Conservation (phyloP, 2,329 filamentous ascomycete species). For the Colletotrichum sp. region DNA sequence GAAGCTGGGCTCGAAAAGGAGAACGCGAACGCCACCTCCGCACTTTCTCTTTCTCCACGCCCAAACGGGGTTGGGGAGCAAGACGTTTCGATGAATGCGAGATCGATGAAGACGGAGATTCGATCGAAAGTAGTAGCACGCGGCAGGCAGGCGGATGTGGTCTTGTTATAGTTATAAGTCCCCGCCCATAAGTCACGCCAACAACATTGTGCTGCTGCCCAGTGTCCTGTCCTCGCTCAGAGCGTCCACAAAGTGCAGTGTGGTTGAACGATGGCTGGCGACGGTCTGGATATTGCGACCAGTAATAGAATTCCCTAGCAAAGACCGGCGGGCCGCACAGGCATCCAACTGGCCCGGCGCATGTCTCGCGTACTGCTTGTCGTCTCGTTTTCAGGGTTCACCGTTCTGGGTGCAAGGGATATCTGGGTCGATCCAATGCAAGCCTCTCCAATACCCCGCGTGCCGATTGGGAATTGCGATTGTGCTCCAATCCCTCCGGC, state of each 20-base stretch:
- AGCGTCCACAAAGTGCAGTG: constrained; percentile 1
- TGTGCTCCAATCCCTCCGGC: background rate
- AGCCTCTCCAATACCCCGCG: constrained; percentile 21
- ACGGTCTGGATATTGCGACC: constrained; percentile 10
- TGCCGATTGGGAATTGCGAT: constrained; percentile 20
- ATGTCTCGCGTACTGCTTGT: constrained; percentile 14
- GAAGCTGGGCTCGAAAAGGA: background rate
- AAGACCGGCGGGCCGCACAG: constrained; percentile 19
- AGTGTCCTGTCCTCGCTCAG: background rate
- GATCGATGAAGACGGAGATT: background rate
- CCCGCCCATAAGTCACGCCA: background rate
- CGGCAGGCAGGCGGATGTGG: background rate
- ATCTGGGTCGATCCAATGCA: constrained; percentile 21
- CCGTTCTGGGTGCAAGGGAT: constrained; percentile 18
- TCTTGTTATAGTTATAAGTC: background rate
- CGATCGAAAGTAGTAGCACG: background rate
- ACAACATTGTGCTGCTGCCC: background rate
- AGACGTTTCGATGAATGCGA: background rate
- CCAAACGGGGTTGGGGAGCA: background rate
- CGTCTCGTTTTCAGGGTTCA: constrained; percentile 23
- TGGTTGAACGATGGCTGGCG: constrained; percentile 17
- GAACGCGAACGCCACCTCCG: constrained; percentile 3
- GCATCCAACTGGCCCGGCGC: constrained; percentile 17
- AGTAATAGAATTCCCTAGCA: constrained; percentile 14
- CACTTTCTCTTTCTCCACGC: background rate